Evolutionary conservation across 768 basidiomycete species (phyloP).

Genomic region (Fistulinella prunicolor): DNA sequence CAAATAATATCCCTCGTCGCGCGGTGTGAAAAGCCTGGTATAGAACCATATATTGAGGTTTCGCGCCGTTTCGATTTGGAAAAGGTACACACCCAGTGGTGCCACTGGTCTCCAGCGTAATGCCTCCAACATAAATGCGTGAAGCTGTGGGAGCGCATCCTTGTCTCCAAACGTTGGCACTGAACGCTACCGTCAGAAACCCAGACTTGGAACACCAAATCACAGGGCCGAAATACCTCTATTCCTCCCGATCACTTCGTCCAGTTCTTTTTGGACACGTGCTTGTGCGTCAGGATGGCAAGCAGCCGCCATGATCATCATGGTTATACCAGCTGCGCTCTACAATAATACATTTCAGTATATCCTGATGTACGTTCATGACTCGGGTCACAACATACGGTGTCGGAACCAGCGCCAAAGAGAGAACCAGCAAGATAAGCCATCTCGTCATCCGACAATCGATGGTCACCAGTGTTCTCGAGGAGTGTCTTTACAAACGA

Average conservation of each 20-base stretch:
- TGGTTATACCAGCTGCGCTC: conserved; percentile 30
- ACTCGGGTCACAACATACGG: conserved; percentile 36
- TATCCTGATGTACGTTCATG: fast-evolving
- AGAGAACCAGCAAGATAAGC: conserved; percentile 58
- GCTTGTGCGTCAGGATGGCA: conserved; percentile 49
- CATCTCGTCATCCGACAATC: conserved; percentile 50
- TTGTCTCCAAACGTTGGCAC: conserved; percentile 38
- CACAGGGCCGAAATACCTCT: conserved; percentile 11
- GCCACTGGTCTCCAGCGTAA: conserved; percentile 38
- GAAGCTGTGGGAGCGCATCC: conserved; percentile 33
- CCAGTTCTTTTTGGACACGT: conserved; percentile 51
- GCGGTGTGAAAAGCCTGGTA: conserved; percentile 50
- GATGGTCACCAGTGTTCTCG: conserved; percentile 45
- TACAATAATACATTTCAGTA: background rate
- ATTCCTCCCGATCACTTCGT: conserved; percentile 45
- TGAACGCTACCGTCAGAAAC: conserved; percentile 3
- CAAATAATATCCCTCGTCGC: conserved; percentile 63
- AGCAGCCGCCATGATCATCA: conserved; percentile 50
- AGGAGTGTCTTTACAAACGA: conserved; percentile 55
- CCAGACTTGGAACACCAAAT: background rate
- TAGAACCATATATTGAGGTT: background rate
- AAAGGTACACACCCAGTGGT: conserved; percentile 19
- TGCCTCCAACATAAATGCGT: conserved; percentile 36
- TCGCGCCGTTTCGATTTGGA: background rate
- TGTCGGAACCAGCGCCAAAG: conserved; percentile 62